Percentiles rank a stretch among this genome's conserved stretches.
These are phyloP conservation scores for Solanum tarapatanum DNA, from an alignment of 257 asterid species.

Conservation along the genomic window DNA sequence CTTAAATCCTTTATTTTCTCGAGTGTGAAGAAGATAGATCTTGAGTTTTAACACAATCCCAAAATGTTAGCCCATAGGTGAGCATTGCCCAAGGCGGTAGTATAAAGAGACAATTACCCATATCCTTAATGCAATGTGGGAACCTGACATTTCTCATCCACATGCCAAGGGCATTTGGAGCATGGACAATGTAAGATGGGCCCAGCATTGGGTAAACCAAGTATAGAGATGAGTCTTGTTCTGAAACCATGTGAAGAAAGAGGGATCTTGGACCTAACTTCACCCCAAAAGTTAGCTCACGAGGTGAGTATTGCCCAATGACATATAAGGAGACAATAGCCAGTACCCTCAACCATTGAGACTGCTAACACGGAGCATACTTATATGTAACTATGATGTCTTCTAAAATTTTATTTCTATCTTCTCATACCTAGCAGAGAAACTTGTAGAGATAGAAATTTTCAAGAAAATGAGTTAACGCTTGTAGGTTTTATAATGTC, in stretches of 20 bases:
- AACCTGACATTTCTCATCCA: background rate
- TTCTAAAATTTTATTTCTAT: background rate
- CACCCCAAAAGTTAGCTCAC: background rate
- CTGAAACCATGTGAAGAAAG: background rate
- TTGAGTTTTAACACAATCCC: background rate
- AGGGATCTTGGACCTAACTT: background rate
- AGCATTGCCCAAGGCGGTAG: background rate
- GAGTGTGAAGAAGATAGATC: background rate
- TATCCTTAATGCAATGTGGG: background rate
- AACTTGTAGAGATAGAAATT: background rate
- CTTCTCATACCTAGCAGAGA: background rate
- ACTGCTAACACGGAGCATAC: background rate
- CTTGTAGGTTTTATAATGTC: background rate
- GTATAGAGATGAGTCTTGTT: background rate
- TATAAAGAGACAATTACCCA: background rate
- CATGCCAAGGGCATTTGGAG: background rate
- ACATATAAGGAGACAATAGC: background rate
- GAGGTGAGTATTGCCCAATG: background rate
- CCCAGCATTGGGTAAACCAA: background rate
- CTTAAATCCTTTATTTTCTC: background rate
- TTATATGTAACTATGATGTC: background rate
- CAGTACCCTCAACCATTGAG: background rate
- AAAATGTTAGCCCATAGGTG: background rate
- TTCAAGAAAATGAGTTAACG: background rate
- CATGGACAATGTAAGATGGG: background rate